phyloP scores from a whole-genome alignment of 2,329 filamentous ascomycete species.

The Cladosporium austrohemisphaericum region DNA sequence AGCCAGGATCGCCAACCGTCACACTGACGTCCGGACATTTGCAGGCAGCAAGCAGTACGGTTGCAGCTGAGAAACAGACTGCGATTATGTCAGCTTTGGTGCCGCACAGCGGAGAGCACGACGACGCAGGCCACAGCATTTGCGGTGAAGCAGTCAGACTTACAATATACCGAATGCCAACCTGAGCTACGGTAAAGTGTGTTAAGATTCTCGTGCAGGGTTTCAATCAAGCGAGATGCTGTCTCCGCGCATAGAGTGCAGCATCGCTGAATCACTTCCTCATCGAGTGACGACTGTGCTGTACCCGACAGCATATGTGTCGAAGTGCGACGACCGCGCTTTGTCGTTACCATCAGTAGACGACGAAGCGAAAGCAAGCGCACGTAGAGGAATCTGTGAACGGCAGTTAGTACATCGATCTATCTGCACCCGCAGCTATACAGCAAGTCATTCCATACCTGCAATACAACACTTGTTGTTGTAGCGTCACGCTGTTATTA shows the following conservation, averaged over 20 bases:
- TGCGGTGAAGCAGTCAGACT: too few species aligned
- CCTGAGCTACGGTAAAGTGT: slow-evolving; percentile 25
- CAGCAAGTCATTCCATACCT: neutral
- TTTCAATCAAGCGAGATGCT: slow-evolving; percentile 35
- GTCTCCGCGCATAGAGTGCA: slow-evolving; percentile 30
- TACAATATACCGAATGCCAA: slow-evolving; percentile 26
- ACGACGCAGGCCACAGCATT: too few species aligned
- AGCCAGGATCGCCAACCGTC: slow-evolving; percentile 14
- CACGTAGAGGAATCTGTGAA: slow-evolving; percentile 23
- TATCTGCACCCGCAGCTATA: slow-evolving; percentile 30
- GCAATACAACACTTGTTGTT: slow-evolving; percentile 10
- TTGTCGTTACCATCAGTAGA: slow-evolving; percentile 34
- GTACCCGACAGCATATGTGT: slow-evolving; percentile 7
- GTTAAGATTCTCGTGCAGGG: slow-evolving; percentile 32
- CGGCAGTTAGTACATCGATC: slow-evolving; percentile 14
- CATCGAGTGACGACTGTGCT: slow-evolving; percentile 33
- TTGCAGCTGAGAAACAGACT: slow-evolving; percentile 25
- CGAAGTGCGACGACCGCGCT: slow-evolving; percentile 29
- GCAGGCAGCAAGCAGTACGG: slow-evolving; percentile 24
- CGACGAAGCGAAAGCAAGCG: slow-evolving; percentile 24
- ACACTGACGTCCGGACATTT: slow-evolving; percentile 16
- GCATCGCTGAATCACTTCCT: slow-evolving; percentile 30
- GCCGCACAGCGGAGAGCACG: neutral
- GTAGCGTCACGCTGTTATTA: slow-evolving; percentile 5
- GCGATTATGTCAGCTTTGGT: neutral